Conservation (phyloP, 2,329 filamentous ascomycete species). For the Stachybotrys chartarum region DNA sequence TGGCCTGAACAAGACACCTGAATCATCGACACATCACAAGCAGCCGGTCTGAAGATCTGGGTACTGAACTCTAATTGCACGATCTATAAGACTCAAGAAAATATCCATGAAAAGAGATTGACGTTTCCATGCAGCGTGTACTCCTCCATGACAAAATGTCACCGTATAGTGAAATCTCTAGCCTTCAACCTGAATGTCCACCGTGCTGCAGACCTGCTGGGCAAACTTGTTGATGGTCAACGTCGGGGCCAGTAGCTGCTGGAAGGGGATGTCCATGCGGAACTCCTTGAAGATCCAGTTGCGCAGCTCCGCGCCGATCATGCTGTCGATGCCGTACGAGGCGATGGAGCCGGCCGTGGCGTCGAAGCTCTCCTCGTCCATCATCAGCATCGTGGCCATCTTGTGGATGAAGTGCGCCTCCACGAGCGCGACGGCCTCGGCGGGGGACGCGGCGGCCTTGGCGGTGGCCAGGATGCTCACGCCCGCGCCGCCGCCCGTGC, state of each 20-base stretch:
- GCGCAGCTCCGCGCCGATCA: constrained; percentile 27
- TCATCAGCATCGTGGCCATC: constrained; percentile 13
- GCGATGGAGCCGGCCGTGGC: constrained; percentile 11
- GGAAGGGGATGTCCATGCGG: constrained; percentile 29
- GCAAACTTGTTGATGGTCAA: constrained; percentile 16
- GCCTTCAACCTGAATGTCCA: too few relatives aligned
- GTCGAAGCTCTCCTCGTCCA: constrained; percentile 8
- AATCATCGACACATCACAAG: too few relatives aligned
- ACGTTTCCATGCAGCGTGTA: too few relatives aligned
- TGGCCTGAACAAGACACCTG: too few relatives aligned
- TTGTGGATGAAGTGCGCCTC: constrained; percentile 9
- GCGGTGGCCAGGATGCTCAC: constrained; percentile 10
- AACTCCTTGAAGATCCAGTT: constrained; percentile 28
- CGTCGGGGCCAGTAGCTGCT: constrained; percentile 24
- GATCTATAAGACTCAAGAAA: too few relatives aligned
- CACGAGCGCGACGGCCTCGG: constrained; percentile 7
- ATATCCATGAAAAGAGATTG: too few relatives aligned
- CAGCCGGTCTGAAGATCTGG: too few relatives aligned
- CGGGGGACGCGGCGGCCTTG: constrained; percentile 5
- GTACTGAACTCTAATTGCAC: too few relatives aligned
- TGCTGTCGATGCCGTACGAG: constrained; percentile 26
- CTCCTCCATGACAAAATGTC: too few relatives aligned
- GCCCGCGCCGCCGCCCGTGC: constrained; percentile 1
- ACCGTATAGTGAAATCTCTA: too few relatives aligned
- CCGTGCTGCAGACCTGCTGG: not conserved